phyloP scores from a whole-genome alignment of 2,329 filamentous ascomycete species.

The Leptographium radiaticola region DNA sequence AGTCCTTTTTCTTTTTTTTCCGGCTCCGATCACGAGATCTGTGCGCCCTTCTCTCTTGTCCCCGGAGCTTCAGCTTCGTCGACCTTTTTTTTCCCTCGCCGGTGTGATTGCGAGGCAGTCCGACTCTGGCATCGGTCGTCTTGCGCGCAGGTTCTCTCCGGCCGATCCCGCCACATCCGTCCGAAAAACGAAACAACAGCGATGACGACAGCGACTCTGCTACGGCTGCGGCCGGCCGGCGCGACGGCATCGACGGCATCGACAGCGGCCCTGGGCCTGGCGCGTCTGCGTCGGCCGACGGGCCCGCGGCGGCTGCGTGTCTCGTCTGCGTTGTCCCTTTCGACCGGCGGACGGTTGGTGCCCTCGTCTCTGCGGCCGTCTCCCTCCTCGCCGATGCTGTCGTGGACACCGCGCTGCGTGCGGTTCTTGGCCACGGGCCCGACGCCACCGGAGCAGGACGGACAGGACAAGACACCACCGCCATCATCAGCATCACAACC shows the following conservation, averaged over 20 bases:
- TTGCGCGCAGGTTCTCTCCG: not conserved
- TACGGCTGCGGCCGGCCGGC: slow-evolving; percentile 1
- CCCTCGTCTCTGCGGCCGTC: not conserved
- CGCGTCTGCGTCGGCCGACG: not conserved
- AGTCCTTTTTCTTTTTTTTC: too few species aligned
- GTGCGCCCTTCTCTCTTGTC: not conserved
- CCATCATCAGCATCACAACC: not conserved
- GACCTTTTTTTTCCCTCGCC: not conserved
- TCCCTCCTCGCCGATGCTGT: not conserved
- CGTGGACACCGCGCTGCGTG: not conserved
- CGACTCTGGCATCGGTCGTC: not conserved
- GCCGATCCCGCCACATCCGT: not conserved
- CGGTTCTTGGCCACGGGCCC: slow-evolving; percentile 8
- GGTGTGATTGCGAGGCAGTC: not conserved
- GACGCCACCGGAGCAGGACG: slow-evolving; percentile 4
- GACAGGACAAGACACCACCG: slow-evolving; percentile 4
- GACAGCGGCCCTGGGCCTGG: not conserved
- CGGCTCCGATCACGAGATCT: too few species aligned
- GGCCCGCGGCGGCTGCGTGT: not conserved
- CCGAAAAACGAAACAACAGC: not conserved
- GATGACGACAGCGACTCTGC: not conserved
- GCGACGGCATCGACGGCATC: not conserved
- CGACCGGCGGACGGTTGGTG: not conserved
- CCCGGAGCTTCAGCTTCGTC: not conserved
- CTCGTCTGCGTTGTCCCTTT: not conserved